phyloP scores from a whole-genome alignment of 1,139 yeast species.

The Yamadazyma spencermartinsiae region DNA sequence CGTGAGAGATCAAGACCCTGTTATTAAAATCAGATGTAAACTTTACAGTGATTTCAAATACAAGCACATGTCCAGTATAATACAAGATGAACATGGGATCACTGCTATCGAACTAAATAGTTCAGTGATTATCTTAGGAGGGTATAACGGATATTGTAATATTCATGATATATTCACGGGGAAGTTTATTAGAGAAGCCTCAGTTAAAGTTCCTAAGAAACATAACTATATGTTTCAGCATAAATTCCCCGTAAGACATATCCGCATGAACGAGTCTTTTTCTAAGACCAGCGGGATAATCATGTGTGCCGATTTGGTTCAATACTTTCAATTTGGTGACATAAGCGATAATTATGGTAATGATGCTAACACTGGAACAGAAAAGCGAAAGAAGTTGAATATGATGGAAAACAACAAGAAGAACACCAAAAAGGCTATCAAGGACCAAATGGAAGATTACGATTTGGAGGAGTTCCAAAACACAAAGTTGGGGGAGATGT shows the following conservation, averaged over 20 bases:
- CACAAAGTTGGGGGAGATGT: constrained; percentile 23
- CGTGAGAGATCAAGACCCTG: constrained; percentile 28
- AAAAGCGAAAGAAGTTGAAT: constrained; percentile 20
- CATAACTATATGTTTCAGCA: constrained; percentile 23
- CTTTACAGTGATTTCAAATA: constrained; percentile 18
- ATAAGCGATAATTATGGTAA: constrained; percentile 5
- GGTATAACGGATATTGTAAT: constrained; percentile 62
- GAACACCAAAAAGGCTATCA: constrained; percentile 24
- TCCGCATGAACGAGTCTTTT: constrained; percentile 42
- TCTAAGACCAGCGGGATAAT: constrained; percentile 53
- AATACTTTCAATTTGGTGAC: constrained; percentile 63
- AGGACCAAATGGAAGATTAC: constrained; percentile 40
- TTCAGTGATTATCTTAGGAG: constrained; percentile 57
- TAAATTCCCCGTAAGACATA: constrained; percentile 42
- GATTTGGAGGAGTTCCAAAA: constrained; percentile 24
- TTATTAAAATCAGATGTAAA: constrained; percentile 9
- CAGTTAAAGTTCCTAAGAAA: constrained; percentile 46
- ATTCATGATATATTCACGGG: constrained; percentile 68
- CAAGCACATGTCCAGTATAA: constrained; percentile 16
- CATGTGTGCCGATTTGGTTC: constrained; percentile 56
- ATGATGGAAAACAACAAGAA: constrained; percentile 18
- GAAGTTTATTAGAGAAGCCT: constrained; percentile 47
- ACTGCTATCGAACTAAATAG: constrained; percentile 40
- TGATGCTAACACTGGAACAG: constrained; percentile 4
- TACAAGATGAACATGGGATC: constrained; percentile 17